Base-by-base conservation (phyloP, 148 eudicot genomes). In the Spergularia bocconei region DNA sequence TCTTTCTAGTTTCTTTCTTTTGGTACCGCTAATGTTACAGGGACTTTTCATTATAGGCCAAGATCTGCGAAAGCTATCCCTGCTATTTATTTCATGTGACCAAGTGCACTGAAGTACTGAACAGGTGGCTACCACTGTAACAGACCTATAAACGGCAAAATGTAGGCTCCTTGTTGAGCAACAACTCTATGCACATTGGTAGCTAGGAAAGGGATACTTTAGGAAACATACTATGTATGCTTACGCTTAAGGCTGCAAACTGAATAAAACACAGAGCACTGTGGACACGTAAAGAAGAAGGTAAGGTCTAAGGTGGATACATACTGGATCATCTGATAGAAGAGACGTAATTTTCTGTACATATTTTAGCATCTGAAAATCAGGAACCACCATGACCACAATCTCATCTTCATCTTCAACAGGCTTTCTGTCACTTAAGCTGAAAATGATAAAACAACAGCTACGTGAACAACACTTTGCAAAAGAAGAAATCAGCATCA, bases 391-490 rank as follows among this genome's bases (percentile, higher is more conserved):
- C 99, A 95, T 92, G 25, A 95, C 97, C 63, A 95, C 82, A 74
- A 92, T 89, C 81, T 95, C 99, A 78, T 95, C 99, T 73, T 91
- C 96, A 63, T 25, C 78, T n/a, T 76, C 79, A 29, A 95, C 99
- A 56, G 99, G 99, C 81, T 92, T 95, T 78, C 99, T 85, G 78
- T 95, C 99, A 72, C 96, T 93, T 85, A 95, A 85, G 79, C 99
- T 95, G 86, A 72, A 84, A 10, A 75, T 41, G 33, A 29, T 41
- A 50, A 73, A 73, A 39, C 56, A 77, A 63, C 9, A 57, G 54
- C 20, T 39, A 67, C 13, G 50, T 69, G 75, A 51, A 61, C 20
- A 65, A 36, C 39, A 59, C 33, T 56, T 33, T 57, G 16, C 53
- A 67, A 10, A 8, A 15, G n/a, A 56, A 19, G 48, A 58, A 7